These are phyloP conservation scores for Tuber borchii DNA, from an alignment of 495 filamentous ascomycete genomes.

Conservation along the genomic window DNA sequence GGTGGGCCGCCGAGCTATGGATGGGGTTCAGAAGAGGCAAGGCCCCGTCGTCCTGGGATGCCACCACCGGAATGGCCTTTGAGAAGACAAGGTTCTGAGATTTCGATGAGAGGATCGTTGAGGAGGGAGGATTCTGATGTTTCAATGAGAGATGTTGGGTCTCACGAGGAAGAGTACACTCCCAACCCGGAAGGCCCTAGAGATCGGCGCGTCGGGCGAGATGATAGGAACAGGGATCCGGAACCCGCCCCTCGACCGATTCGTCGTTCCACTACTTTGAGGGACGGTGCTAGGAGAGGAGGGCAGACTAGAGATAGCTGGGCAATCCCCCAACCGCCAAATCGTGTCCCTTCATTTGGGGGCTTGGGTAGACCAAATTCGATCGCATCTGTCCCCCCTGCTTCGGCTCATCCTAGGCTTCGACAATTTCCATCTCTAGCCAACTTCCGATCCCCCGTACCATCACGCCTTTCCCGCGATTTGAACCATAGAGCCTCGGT, in stretches of 20 bases:
- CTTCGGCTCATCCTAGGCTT: constrained; percentile 25
- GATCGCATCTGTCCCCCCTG: constrained; percentile 16
- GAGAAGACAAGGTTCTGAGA: background rate
- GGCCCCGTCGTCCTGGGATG: background rate
- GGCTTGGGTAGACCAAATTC: background rate
- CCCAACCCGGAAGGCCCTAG: background rate
- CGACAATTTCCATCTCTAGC: constrained; percentile 27
- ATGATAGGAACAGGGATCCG: background rate
- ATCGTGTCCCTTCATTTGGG: background rate
- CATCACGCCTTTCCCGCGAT: constrained; percentile 8
- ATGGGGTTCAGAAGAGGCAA: background rate
- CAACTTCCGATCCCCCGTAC: constrained; percentile 24
- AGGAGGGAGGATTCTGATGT: background rate
- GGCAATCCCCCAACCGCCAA: background rate
- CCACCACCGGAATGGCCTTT: background rate
- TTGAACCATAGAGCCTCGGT: constrained; percentile 31
- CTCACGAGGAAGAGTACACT: background rate
- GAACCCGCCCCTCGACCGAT: background rate
- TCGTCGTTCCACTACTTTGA: background rate
- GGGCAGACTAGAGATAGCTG: background rate
- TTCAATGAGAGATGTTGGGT: background rate
- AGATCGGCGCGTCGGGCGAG: background rate
- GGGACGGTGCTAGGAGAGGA: background rate
- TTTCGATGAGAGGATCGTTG: background rate
- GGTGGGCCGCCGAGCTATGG: background rate